A percentile compares a stretch with the other conserved stretches of the same genome.
phyloP scores from a whole-genome alignment of 2,329 filamentous ascomycete species.

The Fusarium musae region DNA sequence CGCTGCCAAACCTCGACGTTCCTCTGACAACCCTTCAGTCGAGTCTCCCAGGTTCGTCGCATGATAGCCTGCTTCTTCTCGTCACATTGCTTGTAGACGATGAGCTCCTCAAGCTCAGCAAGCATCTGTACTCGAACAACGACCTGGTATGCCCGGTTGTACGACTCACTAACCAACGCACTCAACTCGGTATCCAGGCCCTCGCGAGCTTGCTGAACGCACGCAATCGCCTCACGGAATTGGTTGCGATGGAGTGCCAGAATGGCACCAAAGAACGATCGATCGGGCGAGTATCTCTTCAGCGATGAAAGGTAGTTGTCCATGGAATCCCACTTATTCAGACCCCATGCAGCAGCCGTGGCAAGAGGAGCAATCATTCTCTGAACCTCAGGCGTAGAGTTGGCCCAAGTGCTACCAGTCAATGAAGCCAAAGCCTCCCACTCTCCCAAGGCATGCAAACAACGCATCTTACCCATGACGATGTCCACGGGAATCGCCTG shows the following conservation, averaged over 20 bases:
- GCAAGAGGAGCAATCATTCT: constrained; percentile 92
- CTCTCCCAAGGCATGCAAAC: constrained; percentile 94
- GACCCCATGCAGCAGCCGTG: constrained; percentile 94
- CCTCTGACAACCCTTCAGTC: constrained; percentile 92
- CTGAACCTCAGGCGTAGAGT: constrained; percentile 87
- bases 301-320: constrained; percentile 96
- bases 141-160: constrained; percentile 97
- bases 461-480: constrained; percentile 99
- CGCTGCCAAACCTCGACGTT: constrained; percentile 99
- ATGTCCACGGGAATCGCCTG: constrained; percentile 82
- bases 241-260: constrained; percentile 94
- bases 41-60: constrained; percentile 94
- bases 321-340: constrained; percentile 98
- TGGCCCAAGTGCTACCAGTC: constrained; percentile 93
- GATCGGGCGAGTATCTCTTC: constrained; percentile 91
- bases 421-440: constrained; percentile 93
- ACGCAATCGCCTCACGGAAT: constrained; percentile 88
- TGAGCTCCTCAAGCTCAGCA: constrained; percentile 97
- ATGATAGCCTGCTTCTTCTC: constrained; percentile 89
- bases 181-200: constrained; percentile 95
- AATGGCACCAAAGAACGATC: constrained; percentile 98
- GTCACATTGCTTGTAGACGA: constrained; percentile 95
- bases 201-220: constrained; percentile 91
- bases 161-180: constrained; percentile 96
- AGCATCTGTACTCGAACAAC: constrained; percentile 99